Percentiles rank a stretch among this genome's conserved stretches.
phyloP scores from a whole-genome alignment of 805 yeast genomes.

The Ogataea populi-albae region DNA sequence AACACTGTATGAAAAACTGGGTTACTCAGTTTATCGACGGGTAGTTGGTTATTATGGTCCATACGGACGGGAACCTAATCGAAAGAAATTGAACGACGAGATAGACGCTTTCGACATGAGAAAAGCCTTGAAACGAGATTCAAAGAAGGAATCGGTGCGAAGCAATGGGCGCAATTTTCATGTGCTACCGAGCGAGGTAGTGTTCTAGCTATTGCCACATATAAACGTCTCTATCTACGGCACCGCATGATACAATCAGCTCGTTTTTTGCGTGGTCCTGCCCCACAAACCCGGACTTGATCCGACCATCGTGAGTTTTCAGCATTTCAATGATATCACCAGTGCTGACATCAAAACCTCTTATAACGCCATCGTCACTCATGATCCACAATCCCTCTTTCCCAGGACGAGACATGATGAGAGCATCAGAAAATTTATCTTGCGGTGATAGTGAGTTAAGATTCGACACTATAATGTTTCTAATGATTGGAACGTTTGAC shows the following conservation, averaged over 20 bases:
- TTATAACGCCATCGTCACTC: constrained; percentile 64
- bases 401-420: constrained; percentile 31
- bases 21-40: constrained; percentile 79
- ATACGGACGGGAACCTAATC: constrained; percentile 35
- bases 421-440: constrained; percentile 58
- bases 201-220: constrained; percentile 42
- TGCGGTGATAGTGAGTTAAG: constrained; percentile 58
- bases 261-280: constrained; percentile 31
- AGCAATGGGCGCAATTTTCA: constrained; percentile 57
- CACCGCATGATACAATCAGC: constrained; percentile 48
- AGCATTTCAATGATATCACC: constrained; percentile 35
- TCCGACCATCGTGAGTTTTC: constrained; percentile 43
- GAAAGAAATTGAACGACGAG: constrained; percentile 54
- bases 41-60: constrained; percentile 84
- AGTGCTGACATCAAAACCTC: constrained; percentile 54
- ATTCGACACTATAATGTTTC: constrained; percentile 41
- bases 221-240: constrained; percentile 38
- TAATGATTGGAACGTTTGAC: constrained; percentile 26
- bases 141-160: constrained; percentile 49
- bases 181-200: constrained; percentile 66
- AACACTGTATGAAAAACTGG: constrained; percentile 78
- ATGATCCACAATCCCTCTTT: constrained; percentile 58
- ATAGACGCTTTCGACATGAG: constrained; percentile 91
- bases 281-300: constrained; percentile 41
- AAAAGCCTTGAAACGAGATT: constrained; percentile 58